Base-by-base conservation (phyloP, 148 eudicot genomes). In the Dianthus caryophyllus region DNA sequence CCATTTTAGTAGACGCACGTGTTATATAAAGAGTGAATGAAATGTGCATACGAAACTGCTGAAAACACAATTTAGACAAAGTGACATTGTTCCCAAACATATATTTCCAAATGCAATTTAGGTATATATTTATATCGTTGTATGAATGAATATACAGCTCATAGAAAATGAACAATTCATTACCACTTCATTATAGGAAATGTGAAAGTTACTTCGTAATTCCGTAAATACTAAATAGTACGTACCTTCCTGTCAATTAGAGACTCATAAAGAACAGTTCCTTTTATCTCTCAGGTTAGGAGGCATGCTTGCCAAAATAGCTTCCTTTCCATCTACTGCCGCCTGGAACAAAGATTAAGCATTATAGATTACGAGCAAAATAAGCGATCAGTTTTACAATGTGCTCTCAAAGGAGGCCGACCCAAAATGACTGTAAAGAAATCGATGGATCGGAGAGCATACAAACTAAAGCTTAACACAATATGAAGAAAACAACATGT, bases 201-300 rank as follows among this genome's bases (percentile, higher is more conserved):
- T n/a, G n/a, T n/a, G n/a, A n/a, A n/a, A n/a, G n/a, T n/a, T n/a
- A n/a, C n/a, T n/a, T n/a, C n/a, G n/a, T n/a, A n/a, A n/a, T 5
- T 30, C 39, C 47, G 55, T 53, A 55, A 21, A 10, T 55, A 52
- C 6, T 30, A 24, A 65, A 16, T 27, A 57, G 26, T 30, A 24
- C 33, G n/a, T 87, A 94, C 97, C 97, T 94, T 85, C 75, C 90
- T 96, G 38, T 94, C 96, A 64, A 88, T 74, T 43, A 94, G 87
- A 63, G 97, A 81, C 75, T 82, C 77, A 74, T 90, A 84, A 72
- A 90, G 73, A 66, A 72, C 71, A 26, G 83, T 76, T 50, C 92
- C 98, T 50, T 76, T 80, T 71, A n/a, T 84, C 97, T 76, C 68
- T 88, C 5, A 77, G 74, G 52, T 88, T 92, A 62, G 86, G 74